phyloP scores from a whole-genome alignment of 352 stramenopile species.

The Phytophthora podocarpi region DNA sequence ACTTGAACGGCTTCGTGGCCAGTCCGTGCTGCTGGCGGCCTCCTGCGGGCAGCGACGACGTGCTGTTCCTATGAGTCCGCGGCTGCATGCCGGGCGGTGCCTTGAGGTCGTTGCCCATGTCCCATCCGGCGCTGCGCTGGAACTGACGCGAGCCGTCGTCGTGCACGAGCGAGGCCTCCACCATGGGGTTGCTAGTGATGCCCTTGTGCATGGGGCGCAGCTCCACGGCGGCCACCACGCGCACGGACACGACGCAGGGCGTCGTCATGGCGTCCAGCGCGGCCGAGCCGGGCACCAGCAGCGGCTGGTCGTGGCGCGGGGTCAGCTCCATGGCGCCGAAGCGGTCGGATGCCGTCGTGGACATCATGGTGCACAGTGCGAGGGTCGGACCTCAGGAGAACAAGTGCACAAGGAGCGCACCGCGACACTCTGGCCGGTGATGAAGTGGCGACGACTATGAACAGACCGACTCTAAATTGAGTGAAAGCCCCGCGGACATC shows the following conservation, averaged over 20 bases:
- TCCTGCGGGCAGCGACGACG: slow-evolving; percentile 26
- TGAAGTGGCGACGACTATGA: slow-evolving; percentile 14
- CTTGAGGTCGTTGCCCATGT: slow-evolving; percentile 58
- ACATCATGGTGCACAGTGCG: slow-evolving; percentile 31
- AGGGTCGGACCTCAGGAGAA: slow-evolving; percentile 26
- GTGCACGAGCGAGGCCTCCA: slow-evolving; percentile 73
- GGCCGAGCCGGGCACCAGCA: slow-evolving; percentile 58
- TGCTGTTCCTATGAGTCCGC: slow-evolving; percentile 21
- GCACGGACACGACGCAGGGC: slow-evolving; percentile 64
- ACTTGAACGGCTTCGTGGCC: slow-evolving; percentile 55
- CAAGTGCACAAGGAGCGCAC: slow-evolving; percentile 4
- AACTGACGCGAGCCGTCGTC: slow-evolving; percentile 43
- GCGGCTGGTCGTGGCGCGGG: slow-evolving; percentile 57
- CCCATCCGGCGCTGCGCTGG: slow-evolving; percentile 40
- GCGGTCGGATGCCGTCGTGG: slow-evolving; percentile 28
- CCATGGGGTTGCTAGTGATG: slow-evolving; percentile 72
- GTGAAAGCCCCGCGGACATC: too few species aligned
- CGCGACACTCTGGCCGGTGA: slow-evolving; percentile 3
- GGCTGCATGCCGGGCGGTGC: slow-evolving; percentile 11
- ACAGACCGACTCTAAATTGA: slow-evolving; percentile 16
- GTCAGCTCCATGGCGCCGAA: slow-evolving; percentile 60
- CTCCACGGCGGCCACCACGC: slow-evolving; percentile 57
- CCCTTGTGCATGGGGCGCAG: slow-evolving; percentile 73
- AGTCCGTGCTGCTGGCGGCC: slow-evolving; percentile 31
- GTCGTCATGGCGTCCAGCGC: slow-evolving; percentile 65